Percentiles rank a stretch among this genome's conserved stretches.
These are phyloP conservation scores for Chalciporus sphaerocephalus DNA, from an alignment of 768 basidiomycete genomes.

Conservation along the genomic window DNA sequence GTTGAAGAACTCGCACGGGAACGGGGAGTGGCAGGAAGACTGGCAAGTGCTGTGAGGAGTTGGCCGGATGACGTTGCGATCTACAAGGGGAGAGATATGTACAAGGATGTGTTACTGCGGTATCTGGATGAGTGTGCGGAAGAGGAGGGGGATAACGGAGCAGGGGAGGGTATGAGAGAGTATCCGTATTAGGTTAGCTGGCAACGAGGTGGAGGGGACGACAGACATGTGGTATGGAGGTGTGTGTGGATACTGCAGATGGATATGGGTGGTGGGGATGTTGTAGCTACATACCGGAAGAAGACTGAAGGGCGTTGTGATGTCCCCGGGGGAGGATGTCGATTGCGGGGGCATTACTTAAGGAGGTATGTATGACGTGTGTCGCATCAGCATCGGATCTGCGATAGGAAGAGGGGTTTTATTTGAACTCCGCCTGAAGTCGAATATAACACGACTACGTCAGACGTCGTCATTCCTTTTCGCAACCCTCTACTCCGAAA, in stretches of 20 bases:
- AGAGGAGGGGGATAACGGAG: conserved; percentile 2
- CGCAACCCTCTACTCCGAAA: conserved; percentile 30
- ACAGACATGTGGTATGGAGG: background rate
- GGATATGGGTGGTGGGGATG: background rate
- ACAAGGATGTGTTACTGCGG: conserved; percentile 13
- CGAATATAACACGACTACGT: conserved; percentile 41
- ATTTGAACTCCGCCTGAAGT: conserved; percentile 42
- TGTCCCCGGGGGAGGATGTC: background rate
- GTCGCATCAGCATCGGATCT: conserved; percentile 34
- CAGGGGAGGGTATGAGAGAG: background rate
- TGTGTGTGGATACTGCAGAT: background rate
- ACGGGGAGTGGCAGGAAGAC: conserved; percentile 53
- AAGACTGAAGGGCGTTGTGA: background rate
- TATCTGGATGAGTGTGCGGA: conserved; percentile 18
- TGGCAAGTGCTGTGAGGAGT: conserved; percentile 59
- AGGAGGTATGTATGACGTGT: conserved; percentile 30
- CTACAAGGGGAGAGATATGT: conserved; percentile 28
- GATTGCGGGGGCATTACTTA: conserved; percentile 13
- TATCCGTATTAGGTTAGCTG: conserved; percentile 11
- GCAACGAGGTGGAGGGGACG: conserved; percentile 6
- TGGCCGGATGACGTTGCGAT: conserved; percentile 58
- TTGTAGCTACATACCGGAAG: background rate
- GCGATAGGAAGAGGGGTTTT: conserved; percentile 25
- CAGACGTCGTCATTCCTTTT: conserved; percentile 40
- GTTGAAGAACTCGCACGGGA: conserved; percentile 50